Conservation (phyloP, 768 basidiomycete genomes). For the Phylloporus arenicola region DNA sequence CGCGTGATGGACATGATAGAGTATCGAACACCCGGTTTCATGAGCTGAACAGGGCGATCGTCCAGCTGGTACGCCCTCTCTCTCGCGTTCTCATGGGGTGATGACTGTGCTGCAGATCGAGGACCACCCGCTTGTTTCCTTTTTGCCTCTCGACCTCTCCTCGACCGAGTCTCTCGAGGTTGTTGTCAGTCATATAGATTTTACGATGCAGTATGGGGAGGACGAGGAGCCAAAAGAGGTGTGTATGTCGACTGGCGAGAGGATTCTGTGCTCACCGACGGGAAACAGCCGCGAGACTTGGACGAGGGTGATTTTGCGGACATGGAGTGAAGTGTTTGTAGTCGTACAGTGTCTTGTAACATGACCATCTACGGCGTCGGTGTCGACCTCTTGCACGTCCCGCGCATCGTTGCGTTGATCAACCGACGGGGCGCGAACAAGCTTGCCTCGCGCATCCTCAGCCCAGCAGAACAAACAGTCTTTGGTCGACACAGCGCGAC, state of each 20-base stretch:
- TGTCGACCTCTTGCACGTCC: slow-evolving; percentile 65
- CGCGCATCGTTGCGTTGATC: slow-evolving; percentile 57
- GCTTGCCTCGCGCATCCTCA: slow-evolving; percentile 63
- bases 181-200: slow-evolving; percentile 93
- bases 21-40: slow-evolving; percentile 75
- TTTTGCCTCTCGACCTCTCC: slow-evolving; percentile 90
- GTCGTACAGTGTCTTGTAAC: not conserved
- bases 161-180: slow-evolving; percentile 85
- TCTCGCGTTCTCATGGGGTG: not conserved
- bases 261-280: slow-evolving; percentile 9
- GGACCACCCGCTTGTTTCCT: slow-evolving; percentile 96
- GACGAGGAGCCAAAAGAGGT: slow-evolving; percentile 97
- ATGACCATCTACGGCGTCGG: slow-evolving; percentile 74
- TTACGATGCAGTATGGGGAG: slow-evolving; percentile 98
- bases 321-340: slow-evolving; percentile 42
- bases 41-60: slow-evolving; percentile 90
- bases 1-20: slow-evolving; percentile 43
- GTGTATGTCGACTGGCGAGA: slow-evolving; percentile 14
- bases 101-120: slow-evolving; percentile 63
- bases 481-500: slow-evolving; percentile 26
- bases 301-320: slow-evolving; percentile 90
- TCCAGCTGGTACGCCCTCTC: slow-evolving; percentile 66
- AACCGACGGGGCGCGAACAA: slow-evolving; percentile 40
- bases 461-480: slow-evolving; percentile 35
- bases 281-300: slow-evolving; percentile 75